Evolutionary conservation across 441 rosid species (phyloP).

Genomic region (Aleurites moluccanus): DNA sequence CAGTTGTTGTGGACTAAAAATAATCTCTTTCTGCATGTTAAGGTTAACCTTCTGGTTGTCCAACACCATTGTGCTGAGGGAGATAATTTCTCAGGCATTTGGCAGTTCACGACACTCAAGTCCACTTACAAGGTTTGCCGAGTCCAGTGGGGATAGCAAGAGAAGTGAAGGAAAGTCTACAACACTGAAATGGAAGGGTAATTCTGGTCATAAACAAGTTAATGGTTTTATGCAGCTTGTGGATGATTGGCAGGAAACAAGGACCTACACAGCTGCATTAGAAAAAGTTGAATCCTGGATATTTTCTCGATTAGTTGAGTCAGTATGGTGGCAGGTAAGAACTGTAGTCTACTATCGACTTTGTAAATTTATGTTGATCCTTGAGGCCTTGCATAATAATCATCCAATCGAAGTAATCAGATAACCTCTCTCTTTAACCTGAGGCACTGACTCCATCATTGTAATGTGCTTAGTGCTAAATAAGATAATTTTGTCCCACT

Average conservation of each 20-base stretch:
- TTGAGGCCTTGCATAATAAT: background rate
- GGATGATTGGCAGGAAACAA: slow-evolving; percentile 77
- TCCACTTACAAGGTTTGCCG: slow-evolving; percentile 37
- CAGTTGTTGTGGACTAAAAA: slow-evolving; percentile 16
- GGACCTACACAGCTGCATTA: slow-evolving; percentile 58
- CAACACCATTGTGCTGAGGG: slow-evolving; percentile 69
- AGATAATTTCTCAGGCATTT: slow-evolving; percentile 64
- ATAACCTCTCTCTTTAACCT: background rate
- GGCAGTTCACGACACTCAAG: slow-evolving; percentile 46
- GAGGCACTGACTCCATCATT: background rate
- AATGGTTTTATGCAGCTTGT: slow-evolving; percentile 38
- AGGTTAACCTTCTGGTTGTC: slow-evolving; percentile 95
- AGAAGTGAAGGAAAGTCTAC: slow-evolving; percentile 43
- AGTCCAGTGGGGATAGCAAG: slow-evolving; percentile 44
- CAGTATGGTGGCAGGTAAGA: slow-evolving; percentile 94
- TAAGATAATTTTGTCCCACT: background rate
- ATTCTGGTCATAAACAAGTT: slow-evolving; percentile 30
- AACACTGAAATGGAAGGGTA: slow-evolving; percentile 44
- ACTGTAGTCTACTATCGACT: background rate
- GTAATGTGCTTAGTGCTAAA: background rate
- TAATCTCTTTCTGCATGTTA: slow-evolving; percentile 27
- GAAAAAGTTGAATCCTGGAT: slow-evolving; percentile 82
- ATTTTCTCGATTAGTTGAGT: slow-evolving; percentile 82
- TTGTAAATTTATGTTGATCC: background rate
- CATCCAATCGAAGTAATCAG: background rate